Conservation (phyloP, 2,329 filamentous ascomycete species). For the Sphaceloma murrayae region DNA sequence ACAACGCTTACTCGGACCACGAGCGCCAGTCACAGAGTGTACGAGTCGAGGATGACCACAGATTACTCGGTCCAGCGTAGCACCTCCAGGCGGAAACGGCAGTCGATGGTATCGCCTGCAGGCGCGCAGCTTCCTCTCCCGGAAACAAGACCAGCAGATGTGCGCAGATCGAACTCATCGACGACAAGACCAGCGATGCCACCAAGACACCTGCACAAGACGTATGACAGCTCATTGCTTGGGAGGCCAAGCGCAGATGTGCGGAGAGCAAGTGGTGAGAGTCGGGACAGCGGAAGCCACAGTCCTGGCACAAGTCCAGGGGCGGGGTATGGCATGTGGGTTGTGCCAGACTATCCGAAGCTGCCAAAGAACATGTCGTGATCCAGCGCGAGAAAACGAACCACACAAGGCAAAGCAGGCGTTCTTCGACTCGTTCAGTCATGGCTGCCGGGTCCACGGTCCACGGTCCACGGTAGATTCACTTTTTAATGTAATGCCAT, state of each 20-base stretch:
- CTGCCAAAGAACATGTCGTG: conserved; percentile 1
- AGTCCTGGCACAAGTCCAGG: conserved; percentile 7
- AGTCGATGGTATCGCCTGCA: not conserved
- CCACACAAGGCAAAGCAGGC: not conserved
- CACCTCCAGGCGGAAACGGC: not conserved
- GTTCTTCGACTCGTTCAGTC: not conserved
- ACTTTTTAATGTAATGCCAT: conserved; percentile 1
- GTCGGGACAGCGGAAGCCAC: conserved; percentile 4
- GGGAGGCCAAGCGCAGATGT: not conserved
- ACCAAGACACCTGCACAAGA: not conserved
- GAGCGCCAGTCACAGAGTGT: conserved; percentile 9
- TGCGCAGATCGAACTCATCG: conserved; percentile 10
- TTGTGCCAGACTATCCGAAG: conserved; percentile 11
- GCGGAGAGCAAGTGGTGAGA: conserved; percentile 5
- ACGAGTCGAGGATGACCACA: conserved; percentile 7
- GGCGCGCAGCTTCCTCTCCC: not conserved
- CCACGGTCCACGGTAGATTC: not conserved
- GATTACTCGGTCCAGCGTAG: conserved; percentile 10
- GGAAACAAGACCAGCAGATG: not conserved
- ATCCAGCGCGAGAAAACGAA: not conserved
- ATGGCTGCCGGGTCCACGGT: too few relatives aligned
- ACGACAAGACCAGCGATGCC: not conserved
- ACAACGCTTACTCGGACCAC: conserved; percentile 6
- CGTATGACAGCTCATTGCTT: not conserved
- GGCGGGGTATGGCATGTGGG: conserved; percentile 11